A percentile compares a stretch with the other conserved stretches of the same genome.
These are phyloP conservation scores for Tephrocybe rancida DNA, from an alignment of 768 basidiomycete species.

Conservation along the genomic window DNA sequence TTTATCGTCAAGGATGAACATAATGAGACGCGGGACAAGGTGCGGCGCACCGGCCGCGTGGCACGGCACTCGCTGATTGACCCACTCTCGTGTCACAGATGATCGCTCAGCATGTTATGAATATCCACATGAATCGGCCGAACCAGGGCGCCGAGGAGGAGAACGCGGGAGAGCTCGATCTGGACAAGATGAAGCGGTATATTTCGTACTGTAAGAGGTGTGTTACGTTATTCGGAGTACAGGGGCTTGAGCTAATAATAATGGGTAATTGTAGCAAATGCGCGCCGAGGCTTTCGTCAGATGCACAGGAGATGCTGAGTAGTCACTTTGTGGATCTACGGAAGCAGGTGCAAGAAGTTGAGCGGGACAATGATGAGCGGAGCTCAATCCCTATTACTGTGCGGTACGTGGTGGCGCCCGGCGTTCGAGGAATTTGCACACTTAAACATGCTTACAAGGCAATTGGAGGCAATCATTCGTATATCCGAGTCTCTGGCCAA, in stretches of 20 bases:
- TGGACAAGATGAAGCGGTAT: conserved; percentile 98
- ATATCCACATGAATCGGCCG: conserved; percentile 95
- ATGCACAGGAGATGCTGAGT: conserved; percentile 95
- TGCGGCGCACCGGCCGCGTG: conserved; percentile 23
- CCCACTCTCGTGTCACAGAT: conserved; percentile 56
- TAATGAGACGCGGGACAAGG: conserved; percentile 90
- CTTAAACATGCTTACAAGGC: conserved; percentile 38
- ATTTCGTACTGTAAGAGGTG: conserved; percentile 96
- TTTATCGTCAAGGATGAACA: conserved; percentile 99
- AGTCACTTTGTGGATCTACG: conserved; percentile 93
- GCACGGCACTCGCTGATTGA: background rate
- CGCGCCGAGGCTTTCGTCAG: conserved; percentile 89
- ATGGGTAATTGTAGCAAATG: conserved; percentile 69
- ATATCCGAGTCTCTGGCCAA: conserved; percentile 98
- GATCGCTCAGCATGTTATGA: conserved; percentile 98
- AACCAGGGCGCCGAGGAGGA: conserved; percentile 67
- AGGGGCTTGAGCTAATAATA: background rate
- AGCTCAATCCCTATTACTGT: conserved; percentile 98
- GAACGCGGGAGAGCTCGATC: conserved; percentile 83
- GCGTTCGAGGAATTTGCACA: background rate
- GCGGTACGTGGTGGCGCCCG: conserved; percentile 56
- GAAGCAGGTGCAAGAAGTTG: conserved; percentile 93
- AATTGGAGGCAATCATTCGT: conserved; percentile 98
- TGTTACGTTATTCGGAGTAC: conserved; percentile 22
- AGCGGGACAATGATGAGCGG: conserved; percentile 95